phyloP scores from a whole-genome alignment of 305 asterid genomes.

The Withania somnifera region DNA sequence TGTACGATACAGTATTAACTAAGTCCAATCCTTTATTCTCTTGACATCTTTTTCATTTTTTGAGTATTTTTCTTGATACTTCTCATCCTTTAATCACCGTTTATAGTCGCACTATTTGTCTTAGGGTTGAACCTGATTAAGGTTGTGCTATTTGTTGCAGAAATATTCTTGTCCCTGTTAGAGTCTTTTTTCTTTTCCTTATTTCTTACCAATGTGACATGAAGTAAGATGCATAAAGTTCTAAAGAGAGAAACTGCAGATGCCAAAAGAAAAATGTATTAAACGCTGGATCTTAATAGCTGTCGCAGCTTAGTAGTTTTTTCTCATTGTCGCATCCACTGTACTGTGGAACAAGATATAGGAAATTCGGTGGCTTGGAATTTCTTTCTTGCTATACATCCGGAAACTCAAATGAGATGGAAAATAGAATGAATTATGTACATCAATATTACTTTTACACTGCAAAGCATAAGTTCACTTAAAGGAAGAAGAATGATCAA shows the following conservation, averaged over 20 bases:
- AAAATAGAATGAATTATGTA: not conserved
- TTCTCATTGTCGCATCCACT: not conserved
- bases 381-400: not conserved
- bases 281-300: not conserved
- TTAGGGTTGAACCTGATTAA: not conserved
- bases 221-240: not conserved
- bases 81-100: not conserved
- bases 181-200: not conserved
- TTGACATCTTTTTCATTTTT: not conserved
- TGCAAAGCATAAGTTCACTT: not conserved
- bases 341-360: not conserved
- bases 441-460: not conserved
- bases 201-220: not conserved
- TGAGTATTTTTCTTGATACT: not conserved
- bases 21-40: not conserved
- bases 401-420: not conserved
- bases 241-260: not conserved
- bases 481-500: not conserved
- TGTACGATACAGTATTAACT: slow-evolving; percentile 53
- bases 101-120: not conserved
- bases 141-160: not conserved
- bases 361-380: not conserved
- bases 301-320: not conserved
- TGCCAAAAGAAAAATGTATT: not conserved
- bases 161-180: not conserved